Percentiles rank a stretch among this genome's conserved stretches.
Evolutionary conservation across 305 asterid genomes (phyloP).

Genomic region (Coffea humblotiana): DNA sequence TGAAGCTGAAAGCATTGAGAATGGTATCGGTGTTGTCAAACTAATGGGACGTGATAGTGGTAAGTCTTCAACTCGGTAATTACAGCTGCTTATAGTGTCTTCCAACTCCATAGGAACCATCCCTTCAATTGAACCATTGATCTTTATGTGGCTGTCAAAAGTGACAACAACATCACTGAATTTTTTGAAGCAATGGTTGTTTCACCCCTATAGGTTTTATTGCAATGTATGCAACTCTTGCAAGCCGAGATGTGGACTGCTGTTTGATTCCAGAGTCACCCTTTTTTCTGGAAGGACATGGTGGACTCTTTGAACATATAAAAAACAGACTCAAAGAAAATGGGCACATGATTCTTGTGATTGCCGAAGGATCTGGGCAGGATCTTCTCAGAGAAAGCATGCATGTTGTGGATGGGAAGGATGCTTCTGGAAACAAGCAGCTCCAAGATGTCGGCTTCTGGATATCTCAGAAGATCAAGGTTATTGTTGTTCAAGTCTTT

Average conservation of each 20-base stretch:
- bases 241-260: conserved; percentile 23
- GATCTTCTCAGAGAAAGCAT: conserved; percentile 5
- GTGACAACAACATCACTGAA: too few relatives aligned
- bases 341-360: conserved; percentile 19
- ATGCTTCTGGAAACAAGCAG: conserved; percentile 17
- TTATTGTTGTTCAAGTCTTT: neutral
- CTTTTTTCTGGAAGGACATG: conserved; percentile 13
- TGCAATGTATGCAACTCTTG: conserved; percentile 25
- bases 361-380: conserved; percentile 23
- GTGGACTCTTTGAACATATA: conserved; percentile 20
- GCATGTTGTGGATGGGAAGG: neutral
- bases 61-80: conserved; percentile 22
- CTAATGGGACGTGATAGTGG: conserved; percentile 73
- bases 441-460: conserved; percentile 24
- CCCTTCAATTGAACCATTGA: too few relatives aligned
- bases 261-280: conserved; percentile 23
- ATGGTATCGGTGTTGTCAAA: conserved; percentile 70
- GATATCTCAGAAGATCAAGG: conserved; percentile 23
- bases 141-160: too few relatives aligned
- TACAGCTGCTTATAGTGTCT: neutral
- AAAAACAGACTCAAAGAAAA: conserved; percentile 13
- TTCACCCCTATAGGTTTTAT: conserved; percentile 7
- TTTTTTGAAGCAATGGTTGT: too few relatives aligned
- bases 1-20: conserved; percentile 65
- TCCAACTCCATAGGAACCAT: neutral